Evolutionary conservation across 23 red algal species (phyloP).

Genomic region (Gracilaria gracilis): DNA sequence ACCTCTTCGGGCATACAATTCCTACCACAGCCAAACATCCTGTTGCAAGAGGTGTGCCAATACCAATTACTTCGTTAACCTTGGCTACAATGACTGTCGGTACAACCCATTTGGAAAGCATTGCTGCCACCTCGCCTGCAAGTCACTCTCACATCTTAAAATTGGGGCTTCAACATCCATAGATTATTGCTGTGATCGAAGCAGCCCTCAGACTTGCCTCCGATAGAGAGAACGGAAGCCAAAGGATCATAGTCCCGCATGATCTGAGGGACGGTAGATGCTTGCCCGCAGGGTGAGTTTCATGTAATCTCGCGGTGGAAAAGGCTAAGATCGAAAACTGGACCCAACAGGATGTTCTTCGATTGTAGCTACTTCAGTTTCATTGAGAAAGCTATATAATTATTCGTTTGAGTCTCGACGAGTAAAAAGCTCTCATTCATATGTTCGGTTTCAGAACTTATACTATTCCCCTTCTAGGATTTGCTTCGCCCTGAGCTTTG

Average conservation of each 20-base stretch:
- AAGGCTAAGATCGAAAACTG: background rate
- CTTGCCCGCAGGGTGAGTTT: background rate
- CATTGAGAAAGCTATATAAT: background rate
- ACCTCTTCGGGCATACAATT: background rate
- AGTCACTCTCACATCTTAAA: conserved; percentile 49
- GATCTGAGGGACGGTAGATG: background rate
- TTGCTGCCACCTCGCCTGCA: conserved; percentile 69
- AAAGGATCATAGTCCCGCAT: background rate
- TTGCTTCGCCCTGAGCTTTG: background rate
- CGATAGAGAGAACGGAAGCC: background rate
- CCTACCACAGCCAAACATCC: background rate
- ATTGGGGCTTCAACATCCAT: conserved; percentile 52
- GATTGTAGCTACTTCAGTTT: conserved; percentile 25
- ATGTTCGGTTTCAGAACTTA: background rate
- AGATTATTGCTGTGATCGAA: conserved; percentile 33
- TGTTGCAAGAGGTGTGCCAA: conserved; percentile 50
- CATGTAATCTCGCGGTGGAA: background rate
- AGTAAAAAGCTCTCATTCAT: conserved; percentile 21
- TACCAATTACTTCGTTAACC: conserved; percentile 61
- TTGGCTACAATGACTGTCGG: conserved; percentile 25
- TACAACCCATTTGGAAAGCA: conserved; percentile 61
- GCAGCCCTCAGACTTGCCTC: conserved; percentile 34
- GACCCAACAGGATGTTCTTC: background rate
- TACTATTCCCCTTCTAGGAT: background rate
- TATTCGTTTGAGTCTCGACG: background rate